These are phyloP conservation scores for Aspergillus sp. DNA, from an alignment of 2,329 filamentous ascomycete species.

Conservation along the genomic window DNA sequence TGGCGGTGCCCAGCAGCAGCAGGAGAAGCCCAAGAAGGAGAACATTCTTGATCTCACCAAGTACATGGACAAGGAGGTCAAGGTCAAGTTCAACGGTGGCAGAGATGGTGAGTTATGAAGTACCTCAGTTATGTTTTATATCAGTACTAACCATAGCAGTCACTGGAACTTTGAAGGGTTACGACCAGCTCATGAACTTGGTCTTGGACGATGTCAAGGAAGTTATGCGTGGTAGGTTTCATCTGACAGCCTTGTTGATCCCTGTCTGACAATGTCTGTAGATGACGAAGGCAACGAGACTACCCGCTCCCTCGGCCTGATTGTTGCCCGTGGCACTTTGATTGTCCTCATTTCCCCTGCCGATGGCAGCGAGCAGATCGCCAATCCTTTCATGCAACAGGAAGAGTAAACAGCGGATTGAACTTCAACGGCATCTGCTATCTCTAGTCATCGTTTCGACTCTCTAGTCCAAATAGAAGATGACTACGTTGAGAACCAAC, in stretches of 20 bases:
- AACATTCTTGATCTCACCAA: conserved; percentile 93
- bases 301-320: conserved; percentile 73
- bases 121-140: not conserved
- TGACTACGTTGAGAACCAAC: too few species aligned
- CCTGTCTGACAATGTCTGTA: conserved; percentile 36
- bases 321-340: conserved; percentile 87
- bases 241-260: not conserved
- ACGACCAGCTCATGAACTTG: conserved; percentile 96
- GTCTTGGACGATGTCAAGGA: conserved; percentile 94
- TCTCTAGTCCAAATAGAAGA: too few species aligned
- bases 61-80: conserved; percentile 95
- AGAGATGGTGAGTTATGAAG: conserved; percentile 64
- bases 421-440: not conserved
- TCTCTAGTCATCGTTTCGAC: not conserved
- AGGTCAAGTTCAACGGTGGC: conserved; percentile 94
- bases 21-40: conserved; percentile 90
- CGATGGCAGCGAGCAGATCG: conserved; percentile 92
- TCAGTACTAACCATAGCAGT: conserved; percentile 50
- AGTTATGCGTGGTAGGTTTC: conserved; percentile 68
- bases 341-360: conserved; percentile 89
- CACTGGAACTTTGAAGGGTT: conserved; percentile 84
- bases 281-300: conserved; percentile 91
- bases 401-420: conserved; percentile 51
- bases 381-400: conserved; percentile 80
- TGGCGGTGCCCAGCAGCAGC: conserved; percentile 45